phyloP scores from a whole-genome alignment of 2,329 filamentous ascomycete genomes.

The Mycosphaerella sp. region DNA sequence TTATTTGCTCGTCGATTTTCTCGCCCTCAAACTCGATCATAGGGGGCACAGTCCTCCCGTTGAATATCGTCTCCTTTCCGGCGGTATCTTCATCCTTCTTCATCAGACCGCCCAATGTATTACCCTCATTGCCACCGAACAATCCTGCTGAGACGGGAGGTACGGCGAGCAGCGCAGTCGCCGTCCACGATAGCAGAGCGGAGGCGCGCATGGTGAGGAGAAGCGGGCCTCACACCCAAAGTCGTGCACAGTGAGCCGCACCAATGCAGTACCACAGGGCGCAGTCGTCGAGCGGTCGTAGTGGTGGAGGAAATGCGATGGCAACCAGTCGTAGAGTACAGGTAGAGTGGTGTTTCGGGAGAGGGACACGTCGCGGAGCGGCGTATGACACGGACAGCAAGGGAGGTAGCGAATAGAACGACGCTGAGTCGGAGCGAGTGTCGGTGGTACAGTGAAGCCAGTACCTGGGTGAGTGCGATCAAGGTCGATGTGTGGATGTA shows the following conservation, averaged over 20 bases:
- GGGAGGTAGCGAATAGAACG: not conserved
- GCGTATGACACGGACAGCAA: not conserved
- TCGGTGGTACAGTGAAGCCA: not conserved
- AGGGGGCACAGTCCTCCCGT: conserved; percentile 60
- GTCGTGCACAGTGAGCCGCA: not conserved
- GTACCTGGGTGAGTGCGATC: too few relatives aligned
- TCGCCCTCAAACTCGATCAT: conserved; percentile 54
- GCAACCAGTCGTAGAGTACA: not conserved
- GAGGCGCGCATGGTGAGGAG: conserved; percentile 28
- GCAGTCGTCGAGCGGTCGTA: not conserved
- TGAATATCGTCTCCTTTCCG: conserved; percentile 51
- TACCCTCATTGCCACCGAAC: conserved; percentile 2
- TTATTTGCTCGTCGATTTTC: conserved; percentile 53
- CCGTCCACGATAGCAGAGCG: conserved; percentile 27
- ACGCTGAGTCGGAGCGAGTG: conserved; percentile 3
- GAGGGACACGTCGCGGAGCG: not conserved
- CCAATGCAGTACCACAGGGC: not conserved
- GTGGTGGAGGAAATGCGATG: conserved; percentile 2
- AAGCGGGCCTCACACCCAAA: conserved; percentile 6
- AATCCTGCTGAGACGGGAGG: conserved; percentile 14
- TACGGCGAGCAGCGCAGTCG: conserved; percentile 24
- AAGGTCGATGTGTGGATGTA: too few relatives aligned
- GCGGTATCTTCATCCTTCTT: conserved; percentile 17
- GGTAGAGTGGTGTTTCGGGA: not conserved
- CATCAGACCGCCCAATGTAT: conserved; percentile 1